These are phyloP conservation scores for Fusarium solani-melongenae DNA, from an alignment of 2,329 filamentous ascomycete genomes.

Conservation along the genomic window DNA sequence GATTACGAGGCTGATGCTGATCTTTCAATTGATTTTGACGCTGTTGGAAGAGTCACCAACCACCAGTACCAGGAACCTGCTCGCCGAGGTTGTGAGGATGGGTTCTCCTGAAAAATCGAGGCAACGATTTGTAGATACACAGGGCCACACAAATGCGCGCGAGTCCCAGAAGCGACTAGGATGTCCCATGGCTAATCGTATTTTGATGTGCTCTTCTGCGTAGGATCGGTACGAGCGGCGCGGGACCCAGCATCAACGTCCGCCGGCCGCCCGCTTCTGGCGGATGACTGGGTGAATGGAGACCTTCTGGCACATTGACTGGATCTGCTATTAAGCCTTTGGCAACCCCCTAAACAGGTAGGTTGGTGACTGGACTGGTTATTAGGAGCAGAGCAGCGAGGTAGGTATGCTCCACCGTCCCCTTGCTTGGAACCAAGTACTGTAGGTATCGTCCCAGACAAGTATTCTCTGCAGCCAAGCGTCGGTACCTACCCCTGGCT, in stretches of 20 bases:
- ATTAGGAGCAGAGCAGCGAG: not conserved
- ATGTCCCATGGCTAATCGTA: slow-evolving; percentile 34
- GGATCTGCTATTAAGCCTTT: slow-evolving; percentile 21
- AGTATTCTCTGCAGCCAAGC: slow-evolving; percentile 32
- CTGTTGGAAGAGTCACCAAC: not conserved
- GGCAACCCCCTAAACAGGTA: slow-evolving; percentile 20
- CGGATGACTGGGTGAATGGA: not conserved
- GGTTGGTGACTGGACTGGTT: not conserved
- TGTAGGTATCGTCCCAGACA: slow-evolving; percentile 16
- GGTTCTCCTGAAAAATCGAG: slow-evolving; percentile 22
- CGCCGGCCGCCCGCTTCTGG: slow-evolving; percentile 5
- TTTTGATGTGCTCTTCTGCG: slow-evolving; percentile 14
- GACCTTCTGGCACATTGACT: slow-evolving; percentile 21
- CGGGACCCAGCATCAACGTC: slow-evolving; percentile 27
- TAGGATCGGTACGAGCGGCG: slow-evolving; percentile 16
- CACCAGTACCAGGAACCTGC: not conserved
- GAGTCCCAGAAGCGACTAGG: slow-evolving; percentile 30
- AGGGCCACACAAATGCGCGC: slow-evolving; percentile 28
- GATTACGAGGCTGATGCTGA: not conserved
- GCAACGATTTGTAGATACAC: slow-evolving; percentile 10
- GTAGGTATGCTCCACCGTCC: slow-evolving; percentile 8
- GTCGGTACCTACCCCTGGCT: slow-evolving; percentile 18
- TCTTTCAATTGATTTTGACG: not conserved
- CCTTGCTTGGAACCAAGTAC: slow-evolving; percentile 27
- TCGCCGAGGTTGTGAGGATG: not conserved